Percentiles rank a stretch among this genome's conserved stretches.
Evolutionary conservation across 163 green algal species (phyloP).

Genomic region (Smithsoniella earleae): DNA sequence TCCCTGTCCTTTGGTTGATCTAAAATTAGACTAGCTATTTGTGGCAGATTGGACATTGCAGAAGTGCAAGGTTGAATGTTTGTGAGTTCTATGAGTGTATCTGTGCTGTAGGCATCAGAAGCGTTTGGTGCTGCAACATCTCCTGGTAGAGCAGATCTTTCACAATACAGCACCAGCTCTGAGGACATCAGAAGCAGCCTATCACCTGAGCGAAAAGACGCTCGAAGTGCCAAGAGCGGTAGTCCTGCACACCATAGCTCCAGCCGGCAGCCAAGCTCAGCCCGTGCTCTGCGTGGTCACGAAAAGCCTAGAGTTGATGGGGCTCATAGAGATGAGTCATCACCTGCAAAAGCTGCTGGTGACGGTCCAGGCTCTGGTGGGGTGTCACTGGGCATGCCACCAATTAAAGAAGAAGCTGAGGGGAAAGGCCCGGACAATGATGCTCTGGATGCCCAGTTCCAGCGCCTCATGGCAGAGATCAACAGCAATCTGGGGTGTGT

Average conservation of each 20-base stretch:
- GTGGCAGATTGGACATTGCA: neutral
- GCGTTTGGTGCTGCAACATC: neutral
- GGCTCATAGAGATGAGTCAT: no score
- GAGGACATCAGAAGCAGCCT: neutral
- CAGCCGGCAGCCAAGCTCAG: neutral
- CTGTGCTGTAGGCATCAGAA: no score
- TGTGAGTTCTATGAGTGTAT: neutral
- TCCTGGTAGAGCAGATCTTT: neutral
- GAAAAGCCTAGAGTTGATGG: no score
- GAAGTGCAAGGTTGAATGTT: neutral
- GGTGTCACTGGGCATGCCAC: neutral
- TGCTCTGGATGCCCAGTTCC: constrained; percentile 25
- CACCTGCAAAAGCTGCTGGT: neutral
- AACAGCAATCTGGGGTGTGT: constrained; percentile 9
- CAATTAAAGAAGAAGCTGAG: constrained; percentile 4
- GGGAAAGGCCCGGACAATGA: constrained; percentile 1
- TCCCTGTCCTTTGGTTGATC: neutral
- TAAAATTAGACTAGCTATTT: neutral
- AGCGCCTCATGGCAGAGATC: constrained; percentile 24
- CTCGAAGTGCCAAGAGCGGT: neutral
- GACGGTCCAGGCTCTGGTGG: neutral
- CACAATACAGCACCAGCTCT: neutral
- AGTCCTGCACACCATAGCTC: neutral
- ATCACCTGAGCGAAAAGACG: neutral
- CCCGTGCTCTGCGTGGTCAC: neutral